Evolutionary conservation across 2,329 filamentous ascomycete species (phyloP).

Genomic region (Shiraia sp.): DNA sequence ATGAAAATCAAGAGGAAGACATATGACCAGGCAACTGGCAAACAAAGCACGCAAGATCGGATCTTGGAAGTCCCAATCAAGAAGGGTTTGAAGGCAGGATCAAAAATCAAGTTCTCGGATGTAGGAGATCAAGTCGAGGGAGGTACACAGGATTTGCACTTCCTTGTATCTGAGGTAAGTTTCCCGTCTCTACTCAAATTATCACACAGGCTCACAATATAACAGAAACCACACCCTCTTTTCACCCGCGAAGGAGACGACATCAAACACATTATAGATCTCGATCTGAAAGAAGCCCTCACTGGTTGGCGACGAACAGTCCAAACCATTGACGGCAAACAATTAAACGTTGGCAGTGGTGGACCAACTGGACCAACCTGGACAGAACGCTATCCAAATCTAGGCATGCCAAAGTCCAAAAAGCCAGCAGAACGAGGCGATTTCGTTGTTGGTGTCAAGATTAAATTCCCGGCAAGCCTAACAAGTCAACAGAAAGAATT

Average conservation of each 20-base stretch:
- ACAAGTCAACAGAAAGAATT: conserved; percentile 78
- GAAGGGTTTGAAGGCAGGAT: conserved; percentile 91
- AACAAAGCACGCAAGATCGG: conserved; percentile 83
- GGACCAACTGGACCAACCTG: conserved; percentile 86
- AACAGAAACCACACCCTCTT: conserved; percentile 80
- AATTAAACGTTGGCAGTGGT: conserved; percentile 75
- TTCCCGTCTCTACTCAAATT: conserved; percentile 2
- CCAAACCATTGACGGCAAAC: conserved; percentile 88
- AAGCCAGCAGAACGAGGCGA: conserved; percentile 83
- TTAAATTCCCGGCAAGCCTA: conserved; percentile 84
- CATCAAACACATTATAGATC: conserved; percentile 74
- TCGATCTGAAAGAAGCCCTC: conserved; percentile 89
- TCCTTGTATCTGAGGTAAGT: conserved; percentile 89
- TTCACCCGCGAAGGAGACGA: conserved; percentile 90
- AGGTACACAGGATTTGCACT: conserved; percentile 91
- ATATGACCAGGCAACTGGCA: conserved; percentile 78
- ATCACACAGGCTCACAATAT: conserved; percentile 21
- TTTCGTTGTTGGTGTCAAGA: conserved; percentile 86
- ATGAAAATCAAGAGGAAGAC: conserved; percentile 98
- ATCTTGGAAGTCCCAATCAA: conserved; percentile 96
- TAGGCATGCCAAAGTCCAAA: conserved; percentile 96
- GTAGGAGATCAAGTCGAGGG: conserved; percentile 98
- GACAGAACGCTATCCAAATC: conserved; percentile 76
- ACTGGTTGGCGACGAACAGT: conserved; percentile 94
- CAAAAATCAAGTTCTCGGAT: conserved; percentile 96